Percentiles rank a stretch among this genome's conserved stretches.
These are phyloP conservation scores for Fusarium cicatricum DNA, from an alignment of 2,329 filamentous ascomycete species.

Conservation along the genomic window DNA sequence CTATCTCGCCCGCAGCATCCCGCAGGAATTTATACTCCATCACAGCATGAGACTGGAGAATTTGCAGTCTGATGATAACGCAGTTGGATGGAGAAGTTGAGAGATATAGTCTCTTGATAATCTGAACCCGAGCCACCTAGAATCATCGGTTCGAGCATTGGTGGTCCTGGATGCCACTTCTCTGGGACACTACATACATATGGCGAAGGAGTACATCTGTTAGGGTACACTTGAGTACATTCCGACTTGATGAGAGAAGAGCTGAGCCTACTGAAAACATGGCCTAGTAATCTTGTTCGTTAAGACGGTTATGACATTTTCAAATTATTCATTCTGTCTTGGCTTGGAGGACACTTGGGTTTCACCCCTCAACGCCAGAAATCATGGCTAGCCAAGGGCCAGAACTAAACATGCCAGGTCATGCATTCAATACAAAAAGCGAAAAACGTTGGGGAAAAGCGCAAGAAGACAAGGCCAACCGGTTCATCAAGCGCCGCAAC, in stretches of 20 bases:
- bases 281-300: not conserved
- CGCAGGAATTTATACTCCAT: not conserved
- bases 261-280: not conserved
- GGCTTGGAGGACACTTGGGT: no score
- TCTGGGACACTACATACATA: no score
- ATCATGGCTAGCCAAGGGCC: not conserved
- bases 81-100: no score
- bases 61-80: no score
- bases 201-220: not conserved
- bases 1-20: not conserved
- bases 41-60: not conserved
- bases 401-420: not conserved
- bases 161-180: no score
- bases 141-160: no score
- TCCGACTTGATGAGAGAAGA: not conserved
- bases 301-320: not conserved
- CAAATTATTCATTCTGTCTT: not conserved
- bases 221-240: not conserved
- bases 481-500: not conserved
- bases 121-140: no score
- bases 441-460: not conserved
- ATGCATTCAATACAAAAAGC: not conserved
- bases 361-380: not conserved
- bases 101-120: no score
- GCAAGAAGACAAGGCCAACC: not conserved